Percentiles rank a stretch among this genome's conserved stretches.
These are phyloP conservation scores for Chytriomyces confervae DNA, from an alignment of 192 early-diverging fungal species.

Conservation along the genomic window DNA sequence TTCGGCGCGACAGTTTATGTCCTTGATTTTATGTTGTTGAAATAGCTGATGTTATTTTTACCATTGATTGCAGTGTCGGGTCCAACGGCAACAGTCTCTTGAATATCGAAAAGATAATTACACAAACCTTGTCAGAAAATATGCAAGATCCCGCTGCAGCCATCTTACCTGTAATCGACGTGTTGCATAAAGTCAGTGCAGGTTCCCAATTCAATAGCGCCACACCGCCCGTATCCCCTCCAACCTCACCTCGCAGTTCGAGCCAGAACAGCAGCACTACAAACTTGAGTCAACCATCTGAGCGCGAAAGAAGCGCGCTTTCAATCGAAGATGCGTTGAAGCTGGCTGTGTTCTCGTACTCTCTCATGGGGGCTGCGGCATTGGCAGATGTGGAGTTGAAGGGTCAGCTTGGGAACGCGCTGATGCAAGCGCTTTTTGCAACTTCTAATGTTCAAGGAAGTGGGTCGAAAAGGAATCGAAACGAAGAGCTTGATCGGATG, in stretches of 20 bases:
- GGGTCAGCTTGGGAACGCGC: background rate
- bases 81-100: background rate
- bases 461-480: background rate
- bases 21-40: background rate
- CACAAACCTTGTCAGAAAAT: background rate
- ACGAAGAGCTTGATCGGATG: conserved; percentile 7
- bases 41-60: background rate
- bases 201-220: background rate
- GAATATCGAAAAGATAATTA: background rate
- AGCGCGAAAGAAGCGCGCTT: background rate
- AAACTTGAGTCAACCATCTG: background rate
- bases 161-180: conserved; percentile 12
- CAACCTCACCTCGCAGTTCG: background rate
- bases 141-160: conserved; percentile 4
- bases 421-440: background rate
- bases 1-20: background rate
- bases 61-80: too few species aligned
- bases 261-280: background rate
- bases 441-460: background rate
- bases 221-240: background rate
- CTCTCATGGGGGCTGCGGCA: conserved; percentile 2
- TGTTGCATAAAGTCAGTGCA: background rate
- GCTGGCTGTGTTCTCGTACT: conserved; percentile 12
- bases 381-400: background rate
- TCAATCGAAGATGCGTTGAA: conserved; percentile 8